Conservation (phyloP, 225 moss, liverwort and hornwort species). For the Thuidium tamariscinum region DNA sequence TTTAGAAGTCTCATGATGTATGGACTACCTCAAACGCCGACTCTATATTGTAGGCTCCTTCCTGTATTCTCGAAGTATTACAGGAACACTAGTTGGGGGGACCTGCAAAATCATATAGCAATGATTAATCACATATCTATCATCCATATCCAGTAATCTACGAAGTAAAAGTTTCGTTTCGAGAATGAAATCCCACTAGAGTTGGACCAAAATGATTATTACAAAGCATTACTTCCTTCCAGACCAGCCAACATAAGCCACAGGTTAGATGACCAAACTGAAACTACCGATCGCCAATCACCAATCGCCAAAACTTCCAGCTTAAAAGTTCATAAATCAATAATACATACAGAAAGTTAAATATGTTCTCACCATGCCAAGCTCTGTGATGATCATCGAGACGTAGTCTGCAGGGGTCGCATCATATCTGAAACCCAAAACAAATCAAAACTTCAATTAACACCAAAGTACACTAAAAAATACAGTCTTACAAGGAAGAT, state of each 20-base stretch:
- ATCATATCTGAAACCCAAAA: conserved; percentile 53
- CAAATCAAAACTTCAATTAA: neutral
- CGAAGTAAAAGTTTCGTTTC: neutral
- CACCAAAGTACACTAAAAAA: neutral
- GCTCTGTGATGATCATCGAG: conserved; percentile 89
- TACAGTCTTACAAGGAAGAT: neutral
- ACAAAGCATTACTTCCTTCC: neutral
- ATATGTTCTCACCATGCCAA: conserved; percentile 68
- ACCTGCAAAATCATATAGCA: conserved; percentile 36
- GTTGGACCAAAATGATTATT: neutral
- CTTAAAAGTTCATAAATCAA: neutral
- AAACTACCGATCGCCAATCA: neutral
- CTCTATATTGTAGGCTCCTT: conserved; percentile 40
- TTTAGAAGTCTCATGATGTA: neutral
- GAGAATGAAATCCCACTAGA: neutral
- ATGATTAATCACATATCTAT: neutral
- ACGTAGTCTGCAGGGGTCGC: conserved; percentile 88
- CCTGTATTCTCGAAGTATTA: conserved; percentile 81
- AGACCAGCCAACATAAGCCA: neutral
- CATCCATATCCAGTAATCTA: neutral
- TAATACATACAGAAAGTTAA: neutral
- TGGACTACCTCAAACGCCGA: neutral
- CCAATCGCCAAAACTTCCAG: neutral
- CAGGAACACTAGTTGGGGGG: conserved; percentile 87
- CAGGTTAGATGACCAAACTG: neutral